phyloP scores from a whole-genome alignment of 495 filamentous ascomycete genomes.

The Xylaria telfairii region DNA sequence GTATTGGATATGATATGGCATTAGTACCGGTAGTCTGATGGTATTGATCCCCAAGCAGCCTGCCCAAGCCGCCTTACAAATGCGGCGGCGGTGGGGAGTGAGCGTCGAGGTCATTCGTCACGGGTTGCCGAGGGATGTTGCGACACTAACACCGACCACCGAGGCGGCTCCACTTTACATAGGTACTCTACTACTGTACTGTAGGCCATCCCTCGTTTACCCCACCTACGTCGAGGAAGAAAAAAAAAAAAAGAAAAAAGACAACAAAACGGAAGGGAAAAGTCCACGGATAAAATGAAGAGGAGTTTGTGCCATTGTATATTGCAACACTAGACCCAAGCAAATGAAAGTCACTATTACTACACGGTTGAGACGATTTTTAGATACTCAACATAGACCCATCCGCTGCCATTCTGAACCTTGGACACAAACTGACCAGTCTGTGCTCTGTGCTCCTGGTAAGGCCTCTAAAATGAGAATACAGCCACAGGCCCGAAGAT shows the following conservation, averaged over 20 bases:
- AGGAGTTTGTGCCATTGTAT: slow-evolving; percentile 28
- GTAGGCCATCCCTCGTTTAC: too few species aligned
- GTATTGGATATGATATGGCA: neutral
- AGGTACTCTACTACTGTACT: neutral
- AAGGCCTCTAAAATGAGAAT: neutral
- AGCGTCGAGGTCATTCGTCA: neutral
- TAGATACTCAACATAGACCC: neutral
- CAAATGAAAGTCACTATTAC: slow-evolving; percentile 15
- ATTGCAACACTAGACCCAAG: slow-evolving; percentile 10
- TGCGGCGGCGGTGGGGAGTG: slow-evolving; percentile 5
- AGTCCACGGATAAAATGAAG: neutral
- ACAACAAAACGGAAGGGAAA: too few species aligned
- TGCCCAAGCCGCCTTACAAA: slow-evolving; percentile 19
- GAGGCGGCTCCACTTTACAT: neutral
- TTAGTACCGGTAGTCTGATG: neutral
- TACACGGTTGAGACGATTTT: slow-evolving; percentile 9
- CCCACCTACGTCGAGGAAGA: too few species aligned
- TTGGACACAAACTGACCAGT: neutral
- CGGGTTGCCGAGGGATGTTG: slow-evolving; percentile 20
- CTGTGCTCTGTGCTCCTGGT: neutral
- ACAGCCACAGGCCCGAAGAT: slow-evolving; percentile 16
- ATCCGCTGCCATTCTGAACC: neutral
- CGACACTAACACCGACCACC: slow-evolving; percentile 13
- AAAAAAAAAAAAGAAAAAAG: too few species aligned
- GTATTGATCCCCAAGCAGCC: neutral